Conservation (phyloP, 495 filamentous ascomycete species). For the Penicillium paxilli region DNA sequence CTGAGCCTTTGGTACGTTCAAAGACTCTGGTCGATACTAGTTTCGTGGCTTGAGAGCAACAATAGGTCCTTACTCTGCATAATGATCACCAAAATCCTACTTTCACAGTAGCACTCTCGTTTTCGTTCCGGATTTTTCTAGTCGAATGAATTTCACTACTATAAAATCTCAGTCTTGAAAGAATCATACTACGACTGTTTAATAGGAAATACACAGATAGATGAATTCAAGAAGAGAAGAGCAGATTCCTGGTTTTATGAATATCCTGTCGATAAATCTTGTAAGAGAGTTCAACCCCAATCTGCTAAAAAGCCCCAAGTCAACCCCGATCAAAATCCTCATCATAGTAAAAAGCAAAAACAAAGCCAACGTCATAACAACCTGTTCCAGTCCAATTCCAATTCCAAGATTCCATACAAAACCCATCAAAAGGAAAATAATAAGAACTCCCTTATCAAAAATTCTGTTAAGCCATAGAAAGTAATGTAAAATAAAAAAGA, state of each 20-base stretch:
- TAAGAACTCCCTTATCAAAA: neutral
- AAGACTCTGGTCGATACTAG: too few species aligned
- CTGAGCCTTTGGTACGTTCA: too few species aligned
- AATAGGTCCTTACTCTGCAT: too few species aligned
- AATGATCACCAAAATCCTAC: too few species aligned
- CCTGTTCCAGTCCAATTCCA: neutral
- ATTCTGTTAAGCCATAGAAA: neutral
- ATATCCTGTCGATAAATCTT: neutral
- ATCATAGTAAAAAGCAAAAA: neutral
- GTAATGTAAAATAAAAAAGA: too few species aligned
- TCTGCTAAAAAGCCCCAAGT: neutral
- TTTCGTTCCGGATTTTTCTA: too few species aligned
- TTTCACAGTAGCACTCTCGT: too few species aligned
- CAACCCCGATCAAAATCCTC: neutral
- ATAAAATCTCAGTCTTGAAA: too few species aligned
- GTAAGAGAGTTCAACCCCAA: neutral
- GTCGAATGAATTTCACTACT: too few species aligned
- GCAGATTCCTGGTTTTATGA: neutral
- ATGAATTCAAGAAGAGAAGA: slow-evolving; percentile 1
- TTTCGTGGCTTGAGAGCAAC: too few species aligned
- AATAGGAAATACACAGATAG: too few species aligned
- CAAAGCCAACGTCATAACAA: neutral
- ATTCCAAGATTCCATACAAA: neutral
- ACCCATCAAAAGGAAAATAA: neutral
- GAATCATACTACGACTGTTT: too few species aligned